phyloP scores from a whole-genome alignment of 345 rosid genomes.

The Dimocarpus longan region DNA sequence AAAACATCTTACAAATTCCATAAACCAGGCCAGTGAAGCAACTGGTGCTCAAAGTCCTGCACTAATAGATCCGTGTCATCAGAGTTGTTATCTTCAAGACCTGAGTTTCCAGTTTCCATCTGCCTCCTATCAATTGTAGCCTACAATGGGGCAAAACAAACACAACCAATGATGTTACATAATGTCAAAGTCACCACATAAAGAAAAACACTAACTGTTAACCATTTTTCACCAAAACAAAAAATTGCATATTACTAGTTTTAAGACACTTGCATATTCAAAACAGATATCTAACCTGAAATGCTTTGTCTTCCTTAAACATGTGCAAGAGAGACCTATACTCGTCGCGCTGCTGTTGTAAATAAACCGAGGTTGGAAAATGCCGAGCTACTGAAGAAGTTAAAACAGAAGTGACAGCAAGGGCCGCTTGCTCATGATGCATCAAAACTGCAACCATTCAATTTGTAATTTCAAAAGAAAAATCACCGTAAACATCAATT shows the following conservation, averaged over 20 bases:
- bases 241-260: not conserved
- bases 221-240: not conserved
- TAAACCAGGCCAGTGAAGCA: constrained; percentile 48
- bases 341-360: constrained; percentile 77
- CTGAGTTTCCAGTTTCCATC: constrained; percentile 37
- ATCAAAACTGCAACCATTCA: constrained; percentile 39
- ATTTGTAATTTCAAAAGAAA: not conserved
- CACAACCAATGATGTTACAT: constrained; percentile 1
- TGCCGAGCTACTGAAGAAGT: constrained; percentile 53
- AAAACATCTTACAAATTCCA: constrained; percentile 50
- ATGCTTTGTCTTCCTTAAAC: constrained; percentile 52
- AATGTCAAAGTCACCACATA: constrained; percentile 6
- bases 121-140: constrained; percentile 40
- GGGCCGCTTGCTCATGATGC: constrained; percentile 60
- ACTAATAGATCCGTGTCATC: constrained; percentile 33
- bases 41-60: constrained; percentile 40
- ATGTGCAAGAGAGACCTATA: constrained; percentile 43
- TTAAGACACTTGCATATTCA: not conserved
- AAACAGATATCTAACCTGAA: constrained; percentile 47
- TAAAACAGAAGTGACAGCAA: constrained; percentile 52
- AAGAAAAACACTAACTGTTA: not conserved
- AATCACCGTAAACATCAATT: not conserved
- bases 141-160: constrained; percentile 29
- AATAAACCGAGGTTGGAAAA: constrained; percentile 69
- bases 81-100: constrained; percentile 36